Evolutionary conservation across 1,284 basidiomycete genomes (phyloP), one percentile per base, ranked within the genome.

Genomic region (Chondrostereum purpureum): DNA sequence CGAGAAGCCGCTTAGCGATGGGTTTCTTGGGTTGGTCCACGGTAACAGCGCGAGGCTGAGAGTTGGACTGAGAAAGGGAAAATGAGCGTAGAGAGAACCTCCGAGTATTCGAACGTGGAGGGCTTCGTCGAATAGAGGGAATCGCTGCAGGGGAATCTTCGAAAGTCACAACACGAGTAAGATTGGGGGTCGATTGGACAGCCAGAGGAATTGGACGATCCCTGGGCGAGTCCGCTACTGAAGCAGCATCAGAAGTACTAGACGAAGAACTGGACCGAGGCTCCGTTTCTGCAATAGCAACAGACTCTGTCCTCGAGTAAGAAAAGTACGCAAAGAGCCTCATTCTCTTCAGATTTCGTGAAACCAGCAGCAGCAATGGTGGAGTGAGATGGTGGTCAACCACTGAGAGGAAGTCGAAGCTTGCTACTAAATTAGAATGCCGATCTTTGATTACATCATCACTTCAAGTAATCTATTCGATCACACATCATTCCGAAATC

Each of bases 31-130:
- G n/a, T n/a, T n/a, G n/a, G n/a, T n/a, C n/a, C n/a, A n/a, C n/a
- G n/a, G n/a, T n/a, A n/a, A n/a, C n/a, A n/a, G n/a, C n/a, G n/a
- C n/a, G n/a, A n/a, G n/a, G n/a, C n/a, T n/a, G n/a, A n/a, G n/a
- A n/a, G 21, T 43, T 58, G 43, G 69, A 56, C 49, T 66, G 64
- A 38, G 59, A 49, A 40, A 43, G 21, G 24, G 47, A 49, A 42
- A 57, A 51, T 12, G 48, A 16, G n/a, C 53, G 54, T 39, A 58
- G 51, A 5, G 56, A 57, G 44, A 58, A 55, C 22, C 53, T 52
- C 18, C 53, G 53, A 31, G 42, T 20, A 16, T 39, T 44, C 39
- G 38, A 22, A 24, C n/a, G n/a, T n/a, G 14, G 35, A 13, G 27
- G 24, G 48, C 48, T 35, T 39, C 58, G 19, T 22, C 20, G 38